Percentiles rank a stretch among this genome's conserved stretches.
phyloP scores from a whole-genome alignment of 257 asterid species.

The Paulownia fortunei region DNA sequence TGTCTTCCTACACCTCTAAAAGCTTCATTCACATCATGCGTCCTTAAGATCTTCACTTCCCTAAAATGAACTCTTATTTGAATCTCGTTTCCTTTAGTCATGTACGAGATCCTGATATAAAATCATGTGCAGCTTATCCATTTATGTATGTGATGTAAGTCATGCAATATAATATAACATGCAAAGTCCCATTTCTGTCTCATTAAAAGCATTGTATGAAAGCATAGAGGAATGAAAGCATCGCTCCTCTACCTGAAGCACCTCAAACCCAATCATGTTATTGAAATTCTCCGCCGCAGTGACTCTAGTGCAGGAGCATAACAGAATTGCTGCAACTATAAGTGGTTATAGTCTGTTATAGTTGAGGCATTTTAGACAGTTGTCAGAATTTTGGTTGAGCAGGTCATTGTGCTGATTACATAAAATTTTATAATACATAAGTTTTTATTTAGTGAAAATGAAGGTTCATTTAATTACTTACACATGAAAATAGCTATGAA shows the following conservation, averaged over 20 bases:
- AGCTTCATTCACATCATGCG: neutral
- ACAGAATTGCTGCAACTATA: too few relatives aligned
- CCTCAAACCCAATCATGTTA: neutral
- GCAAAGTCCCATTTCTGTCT: neutral
- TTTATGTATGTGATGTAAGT: neutral
- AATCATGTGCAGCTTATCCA: neutral
- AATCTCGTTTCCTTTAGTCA: neutral
- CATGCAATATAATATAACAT: too few relatives aligned
- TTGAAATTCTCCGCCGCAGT: neutral
- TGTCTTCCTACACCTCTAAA: too few relatives aligned
- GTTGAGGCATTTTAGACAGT: neutral
- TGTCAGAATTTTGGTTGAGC: neutral
- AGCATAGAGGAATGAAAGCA: too few relatives aligned
- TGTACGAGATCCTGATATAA: neutral
- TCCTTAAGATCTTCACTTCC: neutral
- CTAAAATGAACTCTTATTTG: neutral
- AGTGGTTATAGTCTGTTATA: neutral
- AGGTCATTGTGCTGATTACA: too few relatives aligned
- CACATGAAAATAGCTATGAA: neutral
- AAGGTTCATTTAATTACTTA: neutral
- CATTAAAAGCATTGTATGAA: too few relatives aligned
- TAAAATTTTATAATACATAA: too few relatives aligned
- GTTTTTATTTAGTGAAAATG: too few relatives aligned
- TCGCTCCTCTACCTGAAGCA: neutral
- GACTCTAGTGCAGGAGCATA: too few relatives aligned